Evolutionary conservation across 306 rosid species (phyloP).

Genomic region (Cotoneaster glaucophyllus): DNA sequence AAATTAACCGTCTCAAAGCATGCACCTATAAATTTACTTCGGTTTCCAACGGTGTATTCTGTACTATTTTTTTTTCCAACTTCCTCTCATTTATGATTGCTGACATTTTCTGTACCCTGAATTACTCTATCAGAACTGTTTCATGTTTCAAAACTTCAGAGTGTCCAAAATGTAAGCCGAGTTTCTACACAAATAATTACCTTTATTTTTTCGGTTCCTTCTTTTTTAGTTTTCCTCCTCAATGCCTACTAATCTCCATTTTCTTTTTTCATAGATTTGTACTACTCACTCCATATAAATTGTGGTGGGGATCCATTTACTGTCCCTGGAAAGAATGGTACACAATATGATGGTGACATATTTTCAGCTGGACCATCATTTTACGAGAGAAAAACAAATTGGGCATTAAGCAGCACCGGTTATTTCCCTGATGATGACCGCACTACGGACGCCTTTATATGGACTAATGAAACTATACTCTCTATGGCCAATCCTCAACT

Average conservation of each 20-base stretch:
- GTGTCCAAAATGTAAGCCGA: conserved; percentile 41
- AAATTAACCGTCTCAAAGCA: neutral
- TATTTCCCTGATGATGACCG: conserved; percentile 27
- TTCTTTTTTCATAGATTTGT: conserved; percentile 20
- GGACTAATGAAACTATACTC: conserved; percentile 24
- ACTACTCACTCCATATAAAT: conserved; percentile 51
- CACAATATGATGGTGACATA: conserved; percentile 35
- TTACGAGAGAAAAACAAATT: conserved; percentile 17
- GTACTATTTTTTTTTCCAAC: conserved; percentile 2
- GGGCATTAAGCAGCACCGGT: conserved; percentile 56
- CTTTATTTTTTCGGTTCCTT: too few relatives aligned
- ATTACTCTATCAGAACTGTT: conserved; percentile 28
- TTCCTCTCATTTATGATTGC: neutral
- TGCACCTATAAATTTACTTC: neutral
- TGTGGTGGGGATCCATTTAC: conserved; percentile 46
- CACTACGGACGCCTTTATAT: neutral
- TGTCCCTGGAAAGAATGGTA: neutral
- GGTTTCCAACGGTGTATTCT: neutral
- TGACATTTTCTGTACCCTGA: conserved; percentile 19
- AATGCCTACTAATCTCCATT: neutral
- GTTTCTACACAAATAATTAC: neutral
- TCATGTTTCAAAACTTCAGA: conserved; percentile 31
- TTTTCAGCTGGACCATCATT: conserved; percentile 20
- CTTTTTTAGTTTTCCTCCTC: neutral
- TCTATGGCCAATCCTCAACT: conserved; percentile 26